Percentiles rank a stretch among this genome's conserved stretches.
Conservation (phyloP, 805 yeast genomes). For the Yarrowia sp. region DNA sequence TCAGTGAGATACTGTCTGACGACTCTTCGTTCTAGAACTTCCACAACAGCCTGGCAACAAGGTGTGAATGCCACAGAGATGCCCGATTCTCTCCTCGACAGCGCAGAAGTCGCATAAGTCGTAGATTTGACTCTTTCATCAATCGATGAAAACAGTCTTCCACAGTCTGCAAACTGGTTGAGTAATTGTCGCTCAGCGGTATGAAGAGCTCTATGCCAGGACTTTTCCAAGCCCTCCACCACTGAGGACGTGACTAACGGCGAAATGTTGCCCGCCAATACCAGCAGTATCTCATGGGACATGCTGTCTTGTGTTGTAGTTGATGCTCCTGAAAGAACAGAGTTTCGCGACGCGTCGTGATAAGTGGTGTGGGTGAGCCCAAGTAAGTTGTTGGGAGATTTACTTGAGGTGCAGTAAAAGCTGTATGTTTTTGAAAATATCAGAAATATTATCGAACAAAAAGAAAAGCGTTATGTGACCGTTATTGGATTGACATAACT, state of each 20-base stretch:
- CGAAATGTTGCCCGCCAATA: constrained; percentile 43
- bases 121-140: constrained; percentile 22
- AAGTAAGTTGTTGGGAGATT: no score
- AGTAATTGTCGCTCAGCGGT: constrained; percentile 42
- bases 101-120: constrained; percentile 22
- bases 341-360: constrained; percentile 22
- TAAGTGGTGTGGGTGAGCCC: no score
- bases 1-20: constrained; percentile 24
- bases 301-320: constrained; percentile 36
- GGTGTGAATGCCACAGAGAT: constrained; percentile 40
- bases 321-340: constrained; percentile 6
- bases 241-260: constrained; percentile 30
- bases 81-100: constrained; percentile 40
- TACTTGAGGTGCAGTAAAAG: no score
- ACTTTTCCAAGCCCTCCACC: constrained; percentile 11
- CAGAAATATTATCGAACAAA: no score
- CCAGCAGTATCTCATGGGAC: constrained; percentile 45
- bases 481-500: no score
- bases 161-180: constrained; percentile 42
- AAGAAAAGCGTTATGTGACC: no score
- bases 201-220: constrained; percentile 40
- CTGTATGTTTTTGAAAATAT: no score
- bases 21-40: constrained; percentile 7
- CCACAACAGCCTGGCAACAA: constrained; percentile 35
- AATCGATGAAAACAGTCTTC: constrained; percentile 41